Base-by-base conservation (phyloP, 208 protist species). In the Leishmania lainsoni region DNA sequence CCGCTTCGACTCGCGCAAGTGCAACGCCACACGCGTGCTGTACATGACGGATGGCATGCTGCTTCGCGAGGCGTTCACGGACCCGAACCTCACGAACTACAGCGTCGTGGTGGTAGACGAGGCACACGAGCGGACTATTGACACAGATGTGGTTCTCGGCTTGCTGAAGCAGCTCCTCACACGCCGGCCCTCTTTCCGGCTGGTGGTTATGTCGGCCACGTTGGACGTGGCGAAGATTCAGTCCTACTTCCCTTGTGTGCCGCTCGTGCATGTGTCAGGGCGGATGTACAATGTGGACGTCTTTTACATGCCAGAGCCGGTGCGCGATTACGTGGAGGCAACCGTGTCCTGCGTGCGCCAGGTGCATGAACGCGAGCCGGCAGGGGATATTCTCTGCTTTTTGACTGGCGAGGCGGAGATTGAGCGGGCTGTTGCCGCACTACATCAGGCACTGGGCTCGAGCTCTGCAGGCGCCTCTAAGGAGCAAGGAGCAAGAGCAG, bases 41-140 rank as follows among this genome's bases (percentile, higher is more conserved):
- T 99, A 99, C 90, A 97, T 99, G 91, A 99, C 99, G 10, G 99
- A 99, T 89, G 99, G 99, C 88, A 99, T 99, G 95, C 87, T 99
- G 45, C 89, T 99, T 49, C 95, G 99, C 51, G 99, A 99, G 88
- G 84, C 84, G 35, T 80, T 83, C 51, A 42, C 83, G 32, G 99
- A 99, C 83, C 80, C 89, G 10, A 75, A 96, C n/a, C 80, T 99
- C 3, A 71, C 29, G 9, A 76, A 92, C 32, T 99, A 99, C 91
- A 91, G 90, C 66, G 92, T 99, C 4, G 93, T 99, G 51, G 99
- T 99, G 58, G 93, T 99, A 0, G 99, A 99, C 88, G 99, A 99
- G 91, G 99, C 99, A 10, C 99, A 99, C 86, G 99, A 99, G 92
- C 91, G 99, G 42, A 99, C 99, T 9, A 95, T 99, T 54, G 89